Conservation (phyloP, 805 yeast genomes). For the Kodamaea laetipori region DNA sequence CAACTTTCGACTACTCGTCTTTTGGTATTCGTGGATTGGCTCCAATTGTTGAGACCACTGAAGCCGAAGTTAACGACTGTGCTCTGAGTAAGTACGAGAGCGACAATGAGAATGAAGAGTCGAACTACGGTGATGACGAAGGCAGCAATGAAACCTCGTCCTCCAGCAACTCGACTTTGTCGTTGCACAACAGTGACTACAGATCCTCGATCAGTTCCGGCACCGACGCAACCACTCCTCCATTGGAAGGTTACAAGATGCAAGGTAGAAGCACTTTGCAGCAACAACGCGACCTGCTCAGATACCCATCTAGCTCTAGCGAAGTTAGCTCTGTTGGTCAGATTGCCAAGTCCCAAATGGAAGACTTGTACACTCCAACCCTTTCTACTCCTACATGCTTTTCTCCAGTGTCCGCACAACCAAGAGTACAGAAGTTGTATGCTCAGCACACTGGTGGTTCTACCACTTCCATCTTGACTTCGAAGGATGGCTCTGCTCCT, state of each 20-base stretch:
- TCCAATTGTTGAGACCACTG: conserved; percentile 40
- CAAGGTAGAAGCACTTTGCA: conserved; percentile 1
- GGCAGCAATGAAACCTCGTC: conserved; percentile 25
- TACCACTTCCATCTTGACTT: conserved; percentile 6
- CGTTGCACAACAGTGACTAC: conserved; percentile 42
- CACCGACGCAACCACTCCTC: conserved; percentile 25
- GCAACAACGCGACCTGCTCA: conserved; percentile 9
- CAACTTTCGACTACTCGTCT: conserved; percentile 26
- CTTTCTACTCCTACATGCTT: conserved; percentile 4
- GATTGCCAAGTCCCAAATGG: conserved; percentile 19
- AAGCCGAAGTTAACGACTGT: conserved; percentile 24
- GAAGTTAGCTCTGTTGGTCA: conserved; percentile 10
- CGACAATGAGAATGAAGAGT: conserved; percentile 22
- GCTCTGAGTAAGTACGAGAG: conserved; percentile 35
- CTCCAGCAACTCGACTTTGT: conserved; percentile 37
- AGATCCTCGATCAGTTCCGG: conserved; percentile 40
- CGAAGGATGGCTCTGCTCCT: conserved; percentile 16
- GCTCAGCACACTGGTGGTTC: conserved; percentile 2
- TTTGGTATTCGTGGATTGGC: conserved; percentile 37
- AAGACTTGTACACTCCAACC: background rate
- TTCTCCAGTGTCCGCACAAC: conserved; percentile 2
- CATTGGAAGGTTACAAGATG: conserved; percentile 12
- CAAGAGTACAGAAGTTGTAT: conserved; percentile 5
- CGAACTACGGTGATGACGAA: conserved; percentile 20
- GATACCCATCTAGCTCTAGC: conserved; percentile 12